A percentile compares a stretch with the other conserved stretches of the same genome.
phyloP scores from a whole-genome alignment of 768 basidiomycete genomes.

The Lactarius hatsudake region DNA sequence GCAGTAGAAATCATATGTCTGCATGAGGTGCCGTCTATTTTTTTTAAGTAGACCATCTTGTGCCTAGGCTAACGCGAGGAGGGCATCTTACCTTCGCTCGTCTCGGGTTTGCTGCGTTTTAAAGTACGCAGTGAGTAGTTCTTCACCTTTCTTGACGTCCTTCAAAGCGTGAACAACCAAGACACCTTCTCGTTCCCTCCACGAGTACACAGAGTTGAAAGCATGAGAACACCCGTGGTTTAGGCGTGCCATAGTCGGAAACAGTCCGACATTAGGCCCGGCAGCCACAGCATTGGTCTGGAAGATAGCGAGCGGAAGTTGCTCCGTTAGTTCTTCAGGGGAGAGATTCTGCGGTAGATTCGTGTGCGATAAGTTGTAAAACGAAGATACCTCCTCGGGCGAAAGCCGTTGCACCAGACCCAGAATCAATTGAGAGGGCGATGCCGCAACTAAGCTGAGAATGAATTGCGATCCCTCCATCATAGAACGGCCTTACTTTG shows the following conservation, averaged over 20 bases:
- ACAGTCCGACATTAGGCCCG: constrained; percentile 54
- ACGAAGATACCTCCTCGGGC: constrained; percentile 39
- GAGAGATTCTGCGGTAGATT: constrained; percentile 44
- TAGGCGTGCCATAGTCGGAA: constrained; percentile 62
- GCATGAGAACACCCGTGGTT: constrained; percentile 69
- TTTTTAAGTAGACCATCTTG: constrained; percentile 8
- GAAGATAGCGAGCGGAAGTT: constrained; percentile 61
- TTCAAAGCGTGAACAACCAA: constrained; percentile 60
- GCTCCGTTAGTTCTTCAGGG: constrained; percentile 37
- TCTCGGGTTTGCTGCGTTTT: constrained; percentile 53
- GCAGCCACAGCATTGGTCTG: constrained; percentile 64
- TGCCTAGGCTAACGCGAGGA: constrained; percentile 1
- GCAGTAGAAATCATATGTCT: constrained; percentile 59
- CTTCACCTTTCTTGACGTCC: constrained; percentile 52
- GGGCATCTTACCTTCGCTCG: constrained; percentile 43
- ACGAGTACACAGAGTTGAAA: constrained; percentile 65
- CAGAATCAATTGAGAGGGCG: constrained; percentile 46
- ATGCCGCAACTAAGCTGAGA: constrained; percentile 39
- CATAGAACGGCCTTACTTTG: constrained; percentile 37
- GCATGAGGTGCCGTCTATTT: constrained; percentile 45
- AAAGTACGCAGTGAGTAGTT: constrained; percentile 60
- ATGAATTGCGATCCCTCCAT: neutral
- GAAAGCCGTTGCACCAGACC: constrained; percentile 37
- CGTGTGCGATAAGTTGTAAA: constrained; percentile 57
- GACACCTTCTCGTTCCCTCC: constrained; percentile 47